Evolutionary conservation across 108 stramenopile species (phyloP).

Genomic region (Nitzschia sp.): DNA sequence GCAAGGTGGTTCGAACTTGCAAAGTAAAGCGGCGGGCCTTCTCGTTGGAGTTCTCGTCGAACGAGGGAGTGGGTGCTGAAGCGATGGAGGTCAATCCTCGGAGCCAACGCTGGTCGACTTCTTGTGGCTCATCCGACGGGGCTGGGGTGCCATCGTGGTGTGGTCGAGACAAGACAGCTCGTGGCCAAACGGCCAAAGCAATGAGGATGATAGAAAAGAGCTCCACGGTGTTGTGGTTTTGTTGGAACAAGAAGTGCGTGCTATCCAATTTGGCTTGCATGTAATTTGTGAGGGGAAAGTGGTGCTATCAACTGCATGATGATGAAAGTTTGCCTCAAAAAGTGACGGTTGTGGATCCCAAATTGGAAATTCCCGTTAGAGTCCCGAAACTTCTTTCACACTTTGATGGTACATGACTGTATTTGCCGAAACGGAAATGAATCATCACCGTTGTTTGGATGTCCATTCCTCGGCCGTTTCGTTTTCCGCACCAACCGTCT

Average conservation of each 20-base stretch:
- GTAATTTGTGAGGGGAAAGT: too few species aligned
- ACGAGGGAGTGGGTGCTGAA: background rate
- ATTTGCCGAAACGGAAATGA: background rate
- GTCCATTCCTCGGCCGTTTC: background rate
- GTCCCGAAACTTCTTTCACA: background rate
- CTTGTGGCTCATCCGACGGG: background rate
- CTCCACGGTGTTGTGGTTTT: background rate
- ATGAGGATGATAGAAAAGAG: background rate
- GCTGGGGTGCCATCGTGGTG: background rate
- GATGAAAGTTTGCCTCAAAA: background rate
- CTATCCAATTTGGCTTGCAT: too few species aligned
- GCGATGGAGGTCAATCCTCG: background rate
- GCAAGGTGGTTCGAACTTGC: background rate
- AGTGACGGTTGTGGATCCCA: background rate
- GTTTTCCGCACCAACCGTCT: background rate
- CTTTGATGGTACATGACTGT: background rate
- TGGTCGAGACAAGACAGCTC: background rate
- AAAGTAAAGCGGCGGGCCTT: background rate
- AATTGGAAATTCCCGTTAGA: slow-evolving; percentile 6
- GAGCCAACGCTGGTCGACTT: background rate
- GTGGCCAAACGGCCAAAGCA: background rate
- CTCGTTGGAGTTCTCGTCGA: background rate
- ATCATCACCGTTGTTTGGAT: background rate
- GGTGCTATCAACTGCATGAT: too few species aligned
- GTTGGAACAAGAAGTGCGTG: too few species aligned